Percentiles rank a stretch among this genome's conserved stretches.
These are phyloP conservation scores for Trypanosoma boissoni DNA, from an alignment of 208 protist genomes.

Conservation along the genomic window DNA sequence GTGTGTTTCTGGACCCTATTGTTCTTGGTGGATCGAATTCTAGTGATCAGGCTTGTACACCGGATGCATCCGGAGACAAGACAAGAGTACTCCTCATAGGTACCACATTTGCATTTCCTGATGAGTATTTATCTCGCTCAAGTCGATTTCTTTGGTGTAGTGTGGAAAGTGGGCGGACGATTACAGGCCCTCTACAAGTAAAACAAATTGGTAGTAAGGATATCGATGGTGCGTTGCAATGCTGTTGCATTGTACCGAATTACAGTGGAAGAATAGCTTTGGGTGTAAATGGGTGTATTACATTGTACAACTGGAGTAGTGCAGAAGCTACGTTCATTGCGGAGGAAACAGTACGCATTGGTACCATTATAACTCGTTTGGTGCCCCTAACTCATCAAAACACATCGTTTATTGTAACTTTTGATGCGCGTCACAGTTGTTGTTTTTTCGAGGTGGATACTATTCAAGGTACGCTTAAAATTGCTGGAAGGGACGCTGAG, in stretches of 20 bases:
- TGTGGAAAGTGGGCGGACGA: constrained; percentile 15
- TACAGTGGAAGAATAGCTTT: constrained; percentile 67
- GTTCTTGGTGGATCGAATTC: constrained; percentile 32
- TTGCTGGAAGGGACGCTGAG: constrained; percentile 46
- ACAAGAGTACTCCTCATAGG: constrained; percentile 51
- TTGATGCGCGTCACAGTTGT: constrained; percentile 69
- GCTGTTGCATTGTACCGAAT: constrained; percentile 71
- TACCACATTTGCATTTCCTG: constrained; percentile 73
- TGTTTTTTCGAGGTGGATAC: constrained; percentile 61
- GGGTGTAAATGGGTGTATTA: constrained; percentile 73
- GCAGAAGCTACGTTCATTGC: constrained; percentile 61
- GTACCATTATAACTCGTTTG: constrained; percentile 54
- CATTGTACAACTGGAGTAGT: constrained; percentile 60
- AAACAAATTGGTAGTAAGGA: constrained; percentile 44
- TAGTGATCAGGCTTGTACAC: constrained; percentile 2
- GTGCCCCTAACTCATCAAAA: constrained; percentile 37
- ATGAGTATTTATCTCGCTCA: constrained; percentile 23
- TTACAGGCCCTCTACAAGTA: constrained; percentile 22
- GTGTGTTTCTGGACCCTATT: constrained; percentile 68
- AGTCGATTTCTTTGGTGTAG: constrained; percentile 27
- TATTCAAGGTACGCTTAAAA: constrained; percentile 61
- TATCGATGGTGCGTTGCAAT: constrained; percentile 70
- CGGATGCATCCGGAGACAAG: constrained; percentile 5
- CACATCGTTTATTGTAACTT: constrained; percentile 41
- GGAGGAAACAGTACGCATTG: constrained; percentile 65